Evolutionary conservation across 805 yeast species (phyloP).

Genomic region (Suhomyces xylopsoci): DNA sequence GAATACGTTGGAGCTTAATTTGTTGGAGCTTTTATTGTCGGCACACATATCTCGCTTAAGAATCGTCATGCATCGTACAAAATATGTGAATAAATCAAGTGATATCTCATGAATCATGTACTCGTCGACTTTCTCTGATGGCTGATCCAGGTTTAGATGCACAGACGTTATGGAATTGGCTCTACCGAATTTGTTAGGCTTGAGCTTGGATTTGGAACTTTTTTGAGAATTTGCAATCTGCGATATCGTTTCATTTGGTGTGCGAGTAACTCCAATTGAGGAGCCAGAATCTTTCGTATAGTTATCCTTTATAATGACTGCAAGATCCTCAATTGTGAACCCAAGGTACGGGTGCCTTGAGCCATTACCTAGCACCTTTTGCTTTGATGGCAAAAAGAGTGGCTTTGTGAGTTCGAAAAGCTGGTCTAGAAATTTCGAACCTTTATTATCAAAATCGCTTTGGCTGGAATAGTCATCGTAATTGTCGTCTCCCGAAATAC

Average conservation of each 20-base stretch:
- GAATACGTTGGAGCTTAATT: neutral
- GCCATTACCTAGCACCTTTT: slow-evolving; percentile 20
- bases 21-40: neutral
- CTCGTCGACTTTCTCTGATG: slow-evolving; percentile 19
- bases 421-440: slow-evolving; percentile 16
- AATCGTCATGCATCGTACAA: slow-evolving; percentile 20
- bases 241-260: neutral
- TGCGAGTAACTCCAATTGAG: neutral
- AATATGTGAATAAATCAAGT: slow-evolving; percentile 25
- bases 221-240: neutral
- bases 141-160: slow-evolving; percentile 4
- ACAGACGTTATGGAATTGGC: slow-evolving; percentile 12
- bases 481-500: slow-evolving; percentile 13
- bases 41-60: slow-evolving; percentile 19
- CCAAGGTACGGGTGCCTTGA: slow-evolving; percentile 20
- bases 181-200: slow-evolving; percentile 7
- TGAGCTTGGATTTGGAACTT: slow-evolving; percentile 4
- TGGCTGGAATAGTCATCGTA: slow-evolving; percentile 11
- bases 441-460: slow-evolving; percentile 16
- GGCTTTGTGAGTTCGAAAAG: slow-evolving; percentile 21
- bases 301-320: slow-evolving; percentile 19
- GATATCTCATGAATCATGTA: slow-evolving; percentile 25
- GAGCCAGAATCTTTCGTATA: slow-evolving; percentile 6
- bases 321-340: slow-evolving; percentile 28
- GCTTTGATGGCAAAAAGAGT: slow-evolving; percentile 24